phyloP scores from a whole-genome alignment of 371 early-diverging fungal genomes.

The Mucor piriformis region DNA sequence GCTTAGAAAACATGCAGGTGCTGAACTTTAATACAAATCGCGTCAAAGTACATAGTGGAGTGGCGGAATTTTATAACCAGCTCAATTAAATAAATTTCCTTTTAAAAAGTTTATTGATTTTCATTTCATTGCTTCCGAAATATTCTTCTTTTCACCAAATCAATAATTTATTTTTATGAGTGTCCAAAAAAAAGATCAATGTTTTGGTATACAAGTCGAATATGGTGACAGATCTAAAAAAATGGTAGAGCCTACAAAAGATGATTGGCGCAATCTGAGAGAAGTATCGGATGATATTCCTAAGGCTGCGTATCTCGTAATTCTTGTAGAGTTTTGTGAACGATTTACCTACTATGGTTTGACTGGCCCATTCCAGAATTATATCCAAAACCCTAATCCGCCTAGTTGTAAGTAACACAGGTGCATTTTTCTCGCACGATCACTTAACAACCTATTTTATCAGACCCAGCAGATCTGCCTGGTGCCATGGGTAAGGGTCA shows the following conservation, averaged over 20 bases:
- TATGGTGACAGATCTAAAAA: no score
- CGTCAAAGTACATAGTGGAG: slow-evolving; percentile 75
- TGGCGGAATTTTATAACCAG: slow-evolving; percentile 60
- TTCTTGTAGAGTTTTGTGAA: slow-evolving; percentile 78
- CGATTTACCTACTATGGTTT: slow-evolving; percentile 78
- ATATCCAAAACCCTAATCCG: slow-evolving; percentile 58
- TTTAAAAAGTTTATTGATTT: not conserved
- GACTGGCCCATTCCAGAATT: slow-evolving; percentile 65
- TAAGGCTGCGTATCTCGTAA: slow-evolving; percentile 60
- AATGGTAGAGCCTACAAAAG: slow-evolving; percentile 53
- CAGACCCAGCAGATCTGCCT: slow-evolving; percentile 47
- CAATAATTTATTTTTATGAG: not conserved
- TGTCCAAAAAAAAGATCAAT: no score
- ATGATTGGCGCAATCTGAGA: slow-evolving; percentile 49
- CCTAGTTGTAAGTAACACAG: slow-evolving; percentile 31
- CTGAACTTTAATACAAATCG: slow-evolving; percentile 67
- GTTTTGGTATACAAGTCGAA: no score
- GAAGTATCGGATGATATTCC: slow-evolving; percentile 60
- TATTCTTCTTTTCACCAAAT: not conserved
- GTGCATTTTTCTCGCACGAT: slow-evolving; percentile 5
- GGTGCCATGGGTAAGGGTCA: slow-evolving; percentile 54
- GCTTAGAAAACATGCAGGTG: slow-evolving; percentile 69
- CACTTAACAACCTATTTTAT: slow-evolving; percentile 9
- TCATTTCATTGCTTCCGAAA: not conserved
- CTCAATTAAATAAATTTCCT: not conserved